Conservation (phyloP, 495 filamentous ascomycete genomes). For the Jackrogersella minutella region DNA sequence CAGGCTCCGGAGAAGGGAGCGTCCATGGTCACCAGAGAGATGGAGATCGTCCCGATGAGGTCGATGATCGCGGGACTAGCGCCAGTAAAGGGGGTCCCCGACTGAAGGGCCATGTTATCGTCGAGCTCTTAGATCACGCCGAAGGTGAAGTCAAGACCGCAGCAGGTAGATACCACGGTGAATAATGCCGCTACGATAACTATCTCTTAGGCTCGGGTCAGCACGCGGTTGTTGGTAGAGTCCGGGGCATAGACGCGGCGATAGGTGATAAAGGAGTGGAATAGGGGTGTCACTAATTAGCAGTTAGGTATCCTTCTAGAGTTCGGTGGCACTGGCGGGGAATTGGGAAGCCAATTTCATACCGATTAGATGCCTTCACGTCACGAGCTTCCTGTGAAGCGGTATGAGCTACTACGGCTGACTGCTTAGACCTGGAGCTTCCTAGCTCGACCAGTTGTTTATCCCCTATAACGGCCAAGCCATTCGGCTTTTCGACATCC, state of each 20-base stretch:
- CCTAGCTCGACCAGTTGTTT: not conserved
- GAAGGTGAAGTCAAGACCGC: not conserved
- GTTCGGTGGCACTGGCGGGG: not conserved
- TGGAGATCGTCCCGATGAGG: not conserved
- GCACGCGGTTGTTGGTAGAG: not conserved
- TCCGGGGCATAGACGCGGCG: too few species aligned
- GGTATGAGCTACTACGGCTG: not conserved
- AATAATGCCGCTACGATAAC: not conserved
- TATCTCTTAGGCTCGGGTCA: not conserved
- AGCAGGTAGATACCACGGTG: not conserved
- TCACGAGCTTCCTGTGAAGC: not conserved
- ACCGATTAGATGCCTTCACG: not conserved
- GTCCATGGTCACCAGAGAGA: not conserved
- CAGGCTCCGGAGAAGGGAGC: not conserved
- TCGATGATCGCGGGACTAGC: not conserved
- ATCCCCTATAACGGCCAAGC: not conserved
- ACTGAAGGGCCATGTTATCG: not conserved
- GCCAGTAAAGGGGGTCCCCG: not conserved
- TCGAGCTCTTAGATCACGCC: not conserved
- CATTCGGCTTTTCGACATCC: not conserved
- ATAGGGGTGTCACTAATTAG: not conserved
- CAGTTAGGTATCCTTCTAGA: not conserved
- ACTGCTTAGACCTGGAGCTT: not conserved
- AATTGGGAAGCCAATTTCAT: not conserved
- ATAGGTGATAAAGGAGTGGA: too few species aligned